These are phyloP conservation scores for Aspergillus homomorphus DNA, from an alignment of 495 filamentous ascomycete species.

Conservation along the genomic window DNA sequence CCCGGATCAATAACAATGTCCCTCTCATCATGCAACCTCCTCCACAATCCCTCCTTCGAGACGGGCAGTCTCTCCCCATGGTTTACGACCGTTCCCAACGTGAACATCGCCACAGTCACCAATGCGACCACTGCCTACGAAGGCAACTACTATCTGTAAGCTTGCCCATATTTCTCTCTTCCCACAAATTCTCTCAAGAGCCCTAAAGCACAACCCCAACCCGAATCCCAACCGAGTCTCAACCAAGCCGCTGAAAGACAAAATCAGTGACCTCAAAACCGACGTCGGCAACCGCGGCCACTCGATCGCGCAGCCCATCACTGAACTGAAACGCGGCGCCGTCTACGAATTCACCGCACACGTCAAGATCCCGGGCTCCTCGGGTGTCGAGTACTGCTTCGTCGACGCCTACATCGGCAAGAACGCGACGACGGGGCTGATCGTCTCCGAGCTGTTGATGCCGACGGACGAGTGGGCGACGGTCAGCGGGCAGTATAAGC, in stretches of 20 bases:
- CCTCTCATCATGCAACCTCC: slow-evolving; percentile 23
- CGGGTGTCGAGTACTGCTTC: slow-evolving; percentile 19
- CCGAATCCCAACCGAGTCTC: background rate
- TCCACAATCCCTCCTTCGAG: slow-evolving; percentile 28
- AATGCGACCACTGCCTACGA: slow-evolving; percentile 19
- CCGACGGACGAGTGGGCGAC: slow-evolving; percentile 19
- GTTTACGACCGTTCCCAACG: slow-evolving; percentile 21
- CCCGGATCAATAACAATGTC: too few relatives aligned
- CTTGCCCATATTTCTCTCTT: background rate
- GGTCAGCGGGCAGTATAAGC: slow-evolving; percentile 18
- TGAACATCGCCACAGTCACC: slow-evolving; percentile 22
- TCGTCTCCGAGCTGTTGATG: slow-evolving; percentile 15
- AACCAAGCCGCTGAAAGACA: background rate
- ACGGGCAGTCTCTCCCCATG: slow-evolving; percentile 24
- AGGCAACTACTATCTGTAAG: slow-evolving; percentile 28
- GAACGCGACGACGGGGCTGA: slow-evolving; percentile 14
- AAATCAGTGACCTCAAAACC: slow-evolving; percentile 20
- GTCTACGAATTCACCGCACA: slow-evolving; percentile 20
- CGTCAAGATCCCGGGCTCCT: slow-evolving; percentile 13
- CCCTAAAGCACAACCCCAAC: background rate
- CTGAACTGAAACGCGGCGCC: slow-evolving; percentile 9
- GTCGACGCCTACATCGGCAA: slow-evolving; percentile 20
- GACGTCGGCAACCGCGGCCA: slow-evolving; percentile 24
- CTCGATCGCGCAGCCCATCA: slow-evolving; percentile 21
- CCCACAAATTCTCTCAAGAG: too few relatives aligned